phyloP scores from a whole-genome alignment of 116 monocot species.

The Iris pallida region DNA sequence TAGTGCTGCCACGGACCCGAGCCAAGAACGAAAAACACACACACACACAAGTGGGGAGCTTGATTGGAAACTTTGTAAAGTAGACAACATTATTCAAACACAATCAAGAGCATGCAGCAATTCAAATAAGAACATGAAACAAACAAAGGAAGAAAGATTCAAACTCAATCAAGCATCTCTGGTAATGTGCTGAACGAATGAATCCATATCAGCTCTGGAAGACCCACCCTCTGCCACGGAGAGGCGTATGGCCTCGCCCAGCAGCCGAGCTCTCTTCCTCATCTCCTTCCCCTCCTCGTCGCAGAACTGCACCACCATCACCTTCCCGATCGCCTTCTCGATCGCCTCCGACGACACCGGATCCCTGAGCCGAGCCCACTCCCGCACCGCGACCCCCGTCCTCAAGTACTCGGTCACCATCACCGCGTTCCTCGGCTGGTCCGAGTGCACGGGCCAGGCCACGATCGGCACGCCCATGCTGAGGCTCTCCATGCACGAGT shows the following conservation, averaged over 20 bases:
- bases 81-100: too few species aligned
- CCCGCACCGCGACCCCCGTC: conserved; percentile 28
- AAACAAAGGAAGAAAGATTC: too few species aligned
- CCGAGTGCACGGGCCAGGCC: conserved; percentile 53
- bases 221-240: conserved; percentile 9
- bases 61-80: too few species aligned
- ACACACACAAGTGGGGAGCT: too few species aligned
- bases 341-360: conserved; percentile 4
- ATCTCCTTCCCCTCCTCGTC: conserved; percentile 28
- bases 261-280: conserved; percentile 13
- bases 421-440: conserved; percentile 43
- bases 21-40: too few species aligned
- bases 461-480: conserved; percentile 37
- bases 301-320: too few species aligned
- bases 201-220: conserved; percentile 14
- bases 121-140: too few species aligned
- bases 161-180: too few species aligned
- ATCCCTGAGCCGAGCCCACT: neutral
- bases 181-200: conserved; percentile 28
- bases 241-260: conserved; percentile 26
- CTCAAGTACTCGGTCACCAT: conserved; percentile 25
- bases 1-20: too few species aligned
- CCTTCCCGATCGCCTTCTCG: conserved; percentile 17
- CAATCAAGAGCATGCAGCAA: too few species aligned
- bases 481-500: conserved; percentile 64